Evolutionary conservation across 2,329 filamentous ascomycete species (phyloP).

Genomic region (Simplicillium sp.): DNA sequence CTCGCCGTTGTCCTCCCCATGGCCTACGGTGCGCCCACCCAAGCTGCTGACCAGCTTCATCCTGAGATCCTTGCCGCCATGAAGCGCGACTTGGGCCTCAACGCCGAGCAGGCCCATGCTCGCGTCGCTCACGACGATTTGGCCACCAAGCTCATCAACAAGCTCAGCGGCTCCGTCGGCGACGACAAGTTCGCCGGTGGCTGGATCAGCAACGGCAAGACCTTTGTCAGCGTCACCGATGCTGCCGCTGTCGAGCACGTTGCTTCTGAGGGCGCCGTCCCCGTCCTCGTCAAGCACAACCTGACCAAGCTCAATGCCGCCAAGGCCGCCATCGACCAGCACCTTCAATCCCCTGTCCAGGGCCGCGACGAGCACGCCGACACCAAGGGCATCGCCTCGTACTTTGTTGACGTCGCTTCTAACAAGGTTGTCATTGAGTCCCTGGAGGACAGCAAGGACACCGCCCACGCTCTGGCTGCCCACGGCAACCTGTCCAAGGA

Average conservation of each 20-base stretch:
- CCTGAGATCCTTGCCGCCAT: conserved; percentile 5
- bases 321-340: conserved; percentile 2
- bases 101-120: conserved; percentile 5
- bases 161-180: conserved; percentile 4
- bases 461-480: not conserved
- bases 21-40: conserved; percentile 4
- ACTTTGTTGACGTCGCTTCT: conserved; percentile 6
- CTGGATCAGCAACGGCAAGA: conserved; percentile 3
- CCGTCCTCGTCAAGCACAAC: conserved; percentile 1
- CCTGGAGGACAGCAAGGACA: not conserved
- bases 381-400: conserved; percentile 6
- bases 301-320: conserved; percentile 7
- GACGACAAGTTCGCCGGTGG: conserved; percentile 5
- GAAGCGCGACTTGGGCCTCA: conserved; percentile 7
- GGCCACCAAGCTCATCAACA: conserved; percentile 2
- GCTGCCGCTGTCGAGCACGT: conserved; percentile 1
- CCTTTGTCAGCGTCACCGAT: conserved; percentile 4
- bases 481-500: not conserved
- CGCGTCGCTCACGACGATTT: conserved; percentile 3
- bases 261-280: conserved; percentile 3
- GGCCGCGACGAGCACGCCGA: not conserved
- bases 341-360: not conserved
- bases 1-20: conserved; percentile 3
- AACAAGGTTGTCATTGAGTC: conserved; percentile 8
- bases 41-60: conserved; percentile 1